phyloP scores from a whole-genome alignment of 192 early-diverging fungal genomes.

The Geosiphon pyriformis region DNA sequence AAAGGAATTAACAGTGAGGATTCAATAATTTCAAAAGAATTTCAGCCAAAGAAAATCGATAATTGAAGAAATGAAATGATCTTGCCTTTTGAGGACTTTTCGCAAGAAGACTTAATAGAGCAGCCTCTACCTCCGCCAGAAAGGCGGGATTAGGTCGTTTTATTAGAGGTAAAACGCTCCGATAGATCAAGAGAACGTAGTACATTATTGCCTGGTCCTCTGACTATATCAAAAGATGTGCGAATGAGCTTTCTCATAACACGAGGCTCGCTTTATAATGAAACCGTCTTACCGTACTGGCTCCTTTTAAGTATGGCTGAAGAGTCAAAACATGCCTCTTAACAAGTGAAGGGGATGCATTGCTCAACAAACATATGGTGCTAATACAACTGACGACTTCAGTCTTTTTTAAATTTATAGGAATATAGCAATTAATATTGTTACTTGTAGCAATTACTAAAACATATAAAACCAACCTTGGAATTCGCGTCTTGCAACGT shows the following conservation, averaged over 20 bases:
- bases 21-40: conserved; percentile 10
- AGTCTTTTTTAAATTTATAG: no score
- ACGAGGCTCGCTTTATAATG: neutral
- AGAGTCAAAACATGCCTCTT: conserved; percentile 46
- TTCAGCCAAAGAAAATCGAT: neutral
- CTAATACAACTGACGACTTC: conserved; percentile 36
- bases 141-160: conserved; percentile 50
- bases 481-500: conserved; percentile 52
- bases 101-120: conserved; percentile 53
- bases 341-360: conserved; percentile 49
- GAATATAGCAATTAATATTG: no score
- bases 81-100: conserved; percentile 43
- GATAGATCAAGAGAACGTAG: conserved; percentile 49
- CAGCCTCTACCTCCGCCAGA: conserved; percentile 50
- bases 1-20: no score
- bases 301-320: conserved; percentile 52
- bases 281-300: conserved; percentile 11
- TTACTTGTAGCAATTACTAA: no score
- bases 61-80: neutral
- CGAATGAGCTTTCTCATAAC: no score
- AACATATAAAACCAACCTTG: conserved; percentile 20
- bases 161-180: conserved; percentile 44
- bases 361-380: conserved; percentile 47
- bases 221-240: conserved; percentile 26
- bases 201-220: conserved; percentile 48